phyloP scores from a whole-genome alignment of 257 asterid genomes.

The Primulina eburnea region DNA sequence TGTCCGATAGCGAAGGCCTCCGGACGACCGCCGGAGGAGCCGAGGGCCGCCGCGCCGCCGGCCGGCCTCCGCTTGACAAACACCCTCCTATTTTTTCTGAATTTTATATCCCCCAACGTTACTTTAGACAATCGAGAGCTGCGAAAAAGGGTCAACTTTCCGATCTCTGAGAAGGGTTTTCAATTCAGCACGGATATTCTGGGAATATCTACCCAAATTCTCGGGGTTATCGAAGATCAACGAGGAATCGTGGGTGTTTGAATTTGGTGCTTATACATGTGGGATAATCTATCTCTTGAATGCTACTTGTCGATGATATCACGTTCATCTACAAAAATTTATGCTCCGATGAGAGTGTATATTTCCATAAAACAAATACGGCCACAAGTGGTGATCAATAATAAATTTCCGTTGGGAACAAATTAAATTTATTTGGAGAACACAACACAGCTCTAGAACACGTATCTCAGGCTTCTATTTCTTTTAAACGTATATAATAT shows the following conservation, averaged over 20 bases:
- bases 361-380: no score
- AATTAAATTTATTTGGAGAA: neutral
- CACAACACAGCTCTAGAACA: no score
- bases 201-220: neutral
- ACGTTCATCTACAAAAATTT: neutral
- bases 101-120: constrained; percentile 2
- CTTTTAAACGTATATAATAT: no score
- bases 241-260: neutral
- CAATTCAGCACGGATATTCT: neutral
- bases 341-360: neutral
- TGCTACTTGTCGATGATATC: neutral
- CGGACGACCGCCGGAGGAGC: constrained; percentile 30
- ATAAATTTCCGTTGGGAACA: neutral
- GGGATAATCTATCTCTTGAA: neutral
- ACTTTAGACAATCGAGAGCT: neutral
- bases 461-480: no score
- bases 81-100: constrained; percentile 70
- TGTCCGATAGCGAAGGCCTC: constrained; percentile 40
- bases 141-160: neutral
- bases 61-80: constrained; percentile 45
- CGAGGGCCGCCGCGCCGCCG: constrained; percentile 48
- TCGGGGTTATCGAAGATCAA: neutral
- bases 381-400: no score
- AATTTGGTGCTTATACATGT: neutral
- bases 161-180: neutral